These are phyloP conservation scores for Pyronema domesticum DNA, from an alignment of 495 filamentous ascomycete species.

Conservation along the genomic window DNA sequence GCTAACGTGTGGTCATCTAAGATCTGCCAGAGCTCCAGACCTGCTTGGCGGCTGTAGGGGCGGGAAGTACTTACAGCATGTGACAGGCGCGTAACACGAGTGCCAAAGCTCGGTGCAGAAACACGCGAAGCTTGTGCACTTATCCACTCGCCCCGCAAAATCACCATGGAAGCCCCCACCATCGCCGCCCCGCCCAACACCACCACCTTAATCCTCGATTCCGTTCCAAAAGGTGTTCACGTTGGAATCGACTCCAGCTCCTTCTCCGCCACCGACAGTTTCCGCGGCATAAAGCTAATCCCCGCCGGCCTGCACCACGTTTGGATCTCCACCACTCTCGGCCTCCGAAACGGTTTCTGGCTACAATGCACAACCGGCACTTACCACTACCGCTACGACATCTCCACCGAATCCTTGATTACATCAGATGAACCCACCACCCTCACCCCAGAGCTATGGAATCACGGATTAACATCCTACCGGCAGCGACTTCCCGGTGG, in stretches of 20 bases:
- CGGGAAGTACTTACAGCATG: too few species aligned
- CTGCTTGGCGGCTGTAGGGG: too few species aligned
- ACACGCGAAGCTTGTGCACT: too few species aligned
- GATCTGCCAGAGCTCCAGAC: too few species aligned
- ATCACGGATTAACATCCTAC: slow-evolving; percentile 4
- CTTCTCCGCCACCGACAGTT: slow-evolving; percentile 19
- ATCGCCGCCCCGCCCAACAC: background rate
- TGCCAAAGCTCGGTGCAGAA: too few species aligned
- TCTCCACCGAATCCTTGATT: background rate
- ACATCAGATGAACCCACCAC: background rate
- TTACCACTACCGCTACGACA: background rate
- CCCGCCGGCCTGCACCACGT: slow-evolving; percentile 19
- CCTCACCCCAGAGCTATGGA: background rate
- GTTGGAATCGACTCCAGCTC: slow-evolving; percentile 20
- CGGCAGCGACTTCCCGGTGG: slow-evolving; percentile 7
- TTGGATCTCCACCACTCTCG: slow-evolving; percentile 17
- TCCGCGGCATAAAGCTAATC: slow-evolving; percentile 19
- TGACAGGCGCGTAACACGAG: too few species aligned
- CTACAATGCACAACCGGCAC: slow-evolving; percentile 4
- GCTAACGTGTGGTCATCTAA: too few species aligned
- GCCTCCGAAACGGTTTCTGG: slow-evolving; percentile 18
- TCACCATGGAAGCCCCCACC: background rate
- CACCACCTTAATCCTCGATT: slow-evolving; percentile 16
- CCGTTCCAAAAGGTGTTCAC: slow-evolving; percentile 16
- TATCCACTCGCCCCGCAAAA: background rate